Percentiles rank a stretch among this genome's conserved stretches.
Evolutionary conservation across 2,329 filamentous ascomycete species (phyloP).

Genomic region (Penicillium rolfsii): DNA sequence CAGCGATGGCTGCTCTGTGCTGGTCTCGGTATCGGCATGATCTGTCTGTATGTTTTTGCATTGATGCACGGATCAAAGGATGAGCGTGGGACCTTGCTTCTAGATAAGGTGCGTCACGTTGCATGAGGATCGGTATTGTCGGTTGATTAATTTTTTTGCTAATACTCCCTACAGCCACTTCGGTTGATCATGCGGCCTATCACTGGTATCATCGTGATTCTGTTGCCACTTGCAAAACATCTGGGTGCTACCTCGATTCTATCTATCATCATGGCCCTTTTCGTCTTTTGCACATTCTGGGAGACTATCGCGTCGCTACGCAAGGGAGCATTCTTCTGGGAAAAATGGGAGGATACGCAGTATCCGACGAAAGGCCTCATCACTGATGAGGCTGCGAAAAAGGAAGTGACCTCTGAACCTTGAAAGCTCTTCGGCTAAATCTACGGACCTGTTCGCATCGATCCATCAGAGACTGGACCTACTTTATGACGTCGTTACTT

Average conservation of each 20-base stretch:
- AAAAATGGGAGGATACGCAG: constrained; percentile 34
- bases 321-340: constrained; percentile 32
- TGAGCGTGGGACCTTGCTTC: constrained; percentile 34
- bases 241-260: constrained; percentile 45
- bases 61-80: constrained; percentile 49
- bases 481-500: too few species aligned
- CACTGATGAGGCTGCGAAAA: background rate
- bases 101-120: constrained; percentile 33
- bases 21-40: constrained; percentile 51
- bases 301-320: constrained; percentile 45
- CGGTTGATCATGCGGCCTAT: constrained; percentile 36
- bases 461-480: too few species aligned
- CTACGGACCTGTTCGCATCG: too few species aligned
- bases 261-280: constrained; percentile 49
- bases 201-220: constrained; percentile 41
- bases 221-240: constrained; percentile 40
- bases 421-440: background rate
- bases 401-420: background rate
- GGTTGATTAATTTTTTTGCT: constrained; percentile 18
- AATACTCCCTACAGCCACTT: constrained; percentile 11
- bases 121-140: background rate
- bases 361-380: constrained; percentile 29
- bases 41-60: constrained; percentile 45
- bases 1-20: constrained; percentile 55
- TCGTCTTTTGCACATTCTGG: constrained; percentile 50